Evolutionary conservation across 257 asterid genomes (phyloP).

Genomic region (Paraleonurus japonicus): DNA sequence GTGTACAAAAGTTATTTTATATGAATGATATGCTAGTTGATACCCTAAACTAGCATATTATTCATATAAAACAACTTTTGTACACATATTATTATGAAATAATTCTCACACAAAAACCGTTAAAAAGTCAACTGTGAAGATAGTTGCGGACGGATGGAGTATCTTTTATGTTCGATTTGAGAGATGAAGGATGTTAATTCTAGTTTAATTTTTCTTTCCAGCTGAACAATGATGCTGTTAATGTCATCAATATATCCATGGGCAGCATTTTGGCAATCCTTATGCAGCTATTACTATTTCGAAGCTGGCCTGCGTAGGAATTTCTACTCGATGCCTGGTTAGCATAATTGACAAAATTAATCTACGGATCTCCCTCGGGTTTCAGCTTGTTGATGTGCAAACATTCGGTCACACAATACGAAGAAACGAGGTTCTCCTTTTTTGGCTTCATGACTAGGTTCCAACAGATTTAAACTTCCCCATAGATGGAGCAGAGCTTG

Average conservation of each 20-base stretch:
- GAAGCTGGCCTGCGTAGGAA: slow-evolving; percentile 15
- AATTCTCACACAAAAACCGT: too few relatives aligned
- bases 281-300: slow-evolving; percentile 47
- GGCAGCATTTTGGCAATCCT: slow-evolving; percentile 84
- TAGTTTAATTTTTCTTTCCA: slow-evolving; percentile 15
- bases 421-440: background rate
- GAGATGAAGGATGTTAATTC: background rate
- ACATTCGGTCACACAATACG: background rate
- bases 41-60: too few relatives aligned
- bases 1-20: too few relatives aligned
- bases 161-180: background rate
- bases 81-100: too few relatives aligned
- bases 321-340: background rate
- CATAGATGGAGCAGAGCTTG: background rate
- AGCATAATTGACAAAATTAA: background rate
- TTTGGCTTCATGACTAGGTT: background rate
- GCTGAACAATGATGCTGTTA: slow-evolving; percentile 79
- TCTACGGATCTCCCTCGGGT: background rate
- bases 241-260: slow-evolving; percentile 76
- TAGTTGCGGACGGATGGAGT: too few relatives aligned
- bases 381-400: background rate
- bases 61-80: too few relatives aligned
- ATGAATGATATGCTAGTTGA: too few relatives aligned
- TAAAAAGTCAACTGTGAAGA: too few relatives aligned
- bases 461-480: background rate